Evolutionary conservation across 2,329 filamentous ascomycete species (phyloP), one percentile per base, ranked within the genome.

Genomic region (Alternaria sp.): DNA sequence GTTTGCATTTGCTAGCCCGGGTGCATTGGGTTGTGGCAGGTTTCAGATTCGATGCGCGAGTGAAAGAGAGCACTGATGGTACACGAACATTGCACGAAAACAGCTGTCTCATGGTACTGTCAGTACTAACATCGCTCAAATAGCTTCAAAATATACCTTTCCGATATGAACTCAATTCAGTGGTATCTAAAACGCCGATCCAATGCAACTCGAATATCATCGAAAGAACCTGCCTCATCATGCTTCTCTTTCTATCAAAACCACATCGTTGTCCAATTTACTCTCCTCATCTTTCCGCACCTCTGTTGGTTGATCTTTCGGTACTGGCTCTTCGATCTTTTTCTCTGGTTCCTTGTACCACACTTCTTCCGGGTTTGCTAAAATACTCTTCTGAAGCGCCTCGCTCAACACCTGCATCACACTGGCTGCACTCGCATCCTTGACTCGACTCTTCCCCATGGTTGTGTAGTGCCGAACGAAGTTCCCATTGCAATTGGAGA

Each of bases 381-480:
- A 12, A 14, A 66, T 27, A 4, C 34, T 59, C 41, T 51, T 62
- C 52, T 68, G 67, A 18, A 69, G 22, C 14, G 60, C 48, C 12
- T 64, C 56, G 34, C 51, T 62, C 41, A 69, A 36, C 7, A 59
- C 46, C 53, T 67, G 64, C 64, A 69, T 69, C 18, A 64, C 52
- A 25, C 54, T 63, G 14, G 20, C 50, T n/a, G 41, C 58, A 11
- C 49, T 52, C 16, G 56, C 57, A 16, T 56, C 41, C 51, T 68
- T 68, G 20, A 64, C 66, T 25, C 52, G 54, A 2, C 30, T 28
- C 43, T 69, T 71, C n/a, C 57, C 56, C 6, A 71, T 48, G 16
- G 72, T 74, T 32, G 55, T 54, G 27, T 76, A 73, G 41, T 77
- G 73, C 3, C 72, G 60, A 27, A 77, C 43, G 43, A 77, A 76